Conservation (phyloP, 495 filamentous ascomycete species). For the Thozetella sp. region DNA sequence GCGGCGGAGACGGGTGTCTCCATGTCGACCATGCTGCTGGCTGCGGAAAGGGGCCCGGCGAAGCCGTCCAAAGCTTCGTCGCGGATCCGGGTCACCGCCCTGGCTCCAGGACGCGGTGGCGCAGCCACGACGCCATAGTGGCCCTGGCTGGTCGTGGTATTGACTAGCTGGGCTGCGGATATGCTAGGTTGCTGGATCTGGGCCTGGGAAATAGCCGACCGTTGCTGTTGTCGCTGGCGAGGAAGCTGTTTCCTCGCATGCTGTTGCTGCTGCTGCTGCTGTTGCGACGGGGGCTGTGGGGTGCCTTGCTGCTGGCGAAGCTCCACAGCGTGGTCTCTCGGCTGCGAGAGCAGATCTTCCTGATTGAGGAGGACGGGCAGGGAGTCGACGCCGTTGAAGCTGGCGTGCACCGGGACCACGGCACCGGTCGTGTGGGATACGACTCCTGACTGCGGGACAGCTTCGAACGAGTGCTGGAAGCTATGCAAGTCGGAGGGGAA, state of each 20-base stretch:
- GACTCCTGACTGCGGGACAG: background rate
- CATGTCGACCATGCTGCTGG: conserved; percentile 19
- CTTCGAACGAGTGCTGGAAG: background rate
- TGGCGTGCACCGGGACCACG: background rate
- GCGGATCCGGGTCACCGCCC: background rate
- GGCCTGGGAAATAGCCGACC: conserved; percentile 19
- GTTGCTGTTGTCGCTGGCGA: conserved; percentile 26
- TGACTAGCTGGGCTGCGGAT: background rate
- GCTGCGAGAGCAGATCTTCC: background rate
- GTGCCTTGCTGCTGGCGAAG: background rate
- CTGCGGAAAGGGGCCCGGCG: background rate
- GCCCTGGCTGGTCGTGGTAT: background rate
- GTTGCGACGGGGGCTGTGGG: conserved; percentile 13
- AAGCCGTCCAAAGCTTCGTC: background rate
- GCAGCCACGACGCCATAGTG: background rate
- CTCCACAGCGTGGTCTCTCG: background rate
- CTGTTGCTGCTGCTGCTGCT: conserved; percentile 16
- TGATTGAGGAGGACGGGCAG: background rate
- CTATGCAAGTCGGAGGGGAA: background rate
- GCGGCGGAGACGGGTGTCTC: conserved; percentile 24
- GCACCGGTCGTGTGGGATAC: background rate
- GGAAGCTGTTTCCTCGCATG: conserved; percentile 24
- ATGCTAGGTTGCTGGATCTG: conserved; percentile 23
- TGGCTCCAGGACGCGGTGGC: background rate
- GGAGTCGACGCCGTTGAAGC: background rate